Evolutionary conservation across 164 flowering plant species (phyloP).

Genomic region (Magnolia officinalis): DNA sequence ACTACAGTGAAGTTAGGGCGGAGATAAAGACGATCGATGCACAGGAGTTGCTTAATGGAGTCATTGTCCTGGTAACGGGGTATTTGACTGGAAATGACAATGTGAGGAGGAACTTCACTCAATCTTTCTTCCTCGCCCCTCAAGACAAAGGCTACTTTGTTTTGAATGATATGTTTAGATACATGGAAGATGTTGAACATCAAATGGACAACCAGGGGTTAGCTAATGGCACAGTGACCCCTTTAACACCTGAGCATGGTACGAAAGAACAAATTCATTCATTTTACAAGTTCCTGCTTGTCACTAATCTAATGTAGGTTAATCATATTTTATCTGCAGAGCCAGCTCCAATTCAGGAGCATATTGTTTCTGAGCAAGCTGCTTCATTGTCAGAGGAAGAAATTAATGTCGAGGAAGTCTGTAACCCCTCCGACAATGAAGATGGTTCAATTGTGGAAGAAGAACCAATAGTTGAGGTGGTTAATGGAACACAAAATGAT

Average conservation of each 20-base stretch:
- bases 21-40: constrained; percentile 73
- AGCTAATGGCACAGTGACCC: constrained; percentile 26
- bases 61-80: constrained; percentile 75
- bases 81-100: constrained; percentile 50
- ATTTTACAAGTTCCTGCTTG: background rate
- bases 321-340: constrained; percentile 22
- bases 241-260: constrained; percentile 46
- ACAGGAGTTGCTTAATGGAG: constrained; percentile 65
- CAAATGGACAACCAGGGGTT: constrained; percentile 19
- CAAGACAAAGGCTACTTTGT: constrained; percentile 55
- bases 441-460: constrained; percentile 42
- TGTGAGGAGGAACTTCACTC: constrained; percentile 46
- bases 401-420: constrained; percentile 33
- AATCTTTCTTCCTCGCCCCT: constrained; percentile 77
- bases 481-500: constrained; percentile 27
- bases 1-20: constrained; percentile 27
- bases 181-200: constrained; percentile 36
- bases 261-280: constrained; percentile 1
- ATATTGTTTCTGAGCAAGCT: constrained; percentile 34
- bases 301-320: background rate
- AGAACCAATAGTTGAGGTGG: constrained; percentile 25
- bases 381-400: constrained; percentile 28
- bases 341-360: constrained; percentile 29
- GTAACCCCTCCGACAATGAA: constrained; percentile 46
- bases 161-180: constrained; percentile 70